Evolutionary conservation across 345 rosid genomes (phyloP).

Genomic region (Citrus cavaleriei): DNA sequence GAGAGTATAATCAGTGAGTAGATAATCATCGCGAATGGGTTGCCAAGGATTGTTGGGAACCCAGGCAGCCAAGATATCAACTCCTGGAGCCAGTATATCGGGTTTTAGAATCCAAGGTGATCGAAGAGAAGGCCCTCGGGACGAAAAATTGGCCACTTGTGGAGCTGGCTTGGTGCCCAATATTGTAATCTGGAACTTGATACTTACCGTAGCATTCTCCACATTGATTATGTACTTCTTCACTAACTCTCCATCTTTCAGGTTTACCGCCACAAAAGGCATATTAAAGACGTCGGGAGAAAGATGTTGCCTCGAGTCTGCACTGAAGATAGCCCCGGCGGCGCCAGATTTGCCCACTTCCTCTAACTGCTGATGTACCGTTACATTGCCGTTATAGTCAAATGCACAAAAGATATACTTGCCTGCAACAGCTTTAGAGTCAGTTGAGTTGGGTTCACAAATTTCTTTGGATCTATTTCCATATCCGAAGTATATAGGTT

Average conservation of each 20-base stretch:
- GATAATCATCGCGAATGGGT: constrained; percentile 24
- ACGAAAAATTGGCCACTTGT: constrained; percentile 34
- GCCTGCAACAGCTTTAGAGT: constrained; percentile 33
- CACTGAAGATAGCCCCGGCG: constrained; percentile 36
- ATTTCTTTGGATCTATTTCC: constrained; percentile 42
- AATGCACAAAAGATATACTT: constrained; percentile 40
- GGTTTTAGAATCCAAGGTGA: constrained; percentile 50
- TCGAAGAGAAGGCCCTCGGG: constrained; percentile 35
- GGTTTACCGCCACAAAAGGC: constrained; percentile 25
- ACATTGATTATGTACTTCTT: constrained; percentile 23
- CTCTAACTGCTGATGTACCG: neutral
- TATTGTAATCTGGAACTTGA: constrained; percentile 29
- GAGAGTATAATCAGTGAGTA: constrained; percentile 37
- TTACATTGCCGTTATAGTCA: constrained; percentile 2
- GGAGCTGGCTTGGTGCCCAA: constrained; percentile 40
- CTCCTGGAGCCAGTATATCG: constrained; percentile 42
- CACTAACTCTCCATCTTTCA: constrained; percentile 23
- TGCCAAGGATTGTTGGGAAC: constrained; percentile 28
- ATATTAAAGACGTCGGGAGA: constrained; percentile 10
- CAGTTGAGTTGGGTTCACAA: constrained; percentile 22
- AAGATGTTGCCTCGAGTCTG: constrained; percentile 15
- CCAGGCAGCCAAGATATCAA: constrained; percentile 27
- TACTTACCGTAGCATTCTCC: constrained; percentile 15
- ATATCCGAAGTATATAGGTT: constrained; percentile 34
- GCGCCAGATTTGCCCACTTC: constrained; percentile 28